phyloP scores from a whole-genome alignment of 148 eudicot species.

The Bassia scoparia region DNA sequence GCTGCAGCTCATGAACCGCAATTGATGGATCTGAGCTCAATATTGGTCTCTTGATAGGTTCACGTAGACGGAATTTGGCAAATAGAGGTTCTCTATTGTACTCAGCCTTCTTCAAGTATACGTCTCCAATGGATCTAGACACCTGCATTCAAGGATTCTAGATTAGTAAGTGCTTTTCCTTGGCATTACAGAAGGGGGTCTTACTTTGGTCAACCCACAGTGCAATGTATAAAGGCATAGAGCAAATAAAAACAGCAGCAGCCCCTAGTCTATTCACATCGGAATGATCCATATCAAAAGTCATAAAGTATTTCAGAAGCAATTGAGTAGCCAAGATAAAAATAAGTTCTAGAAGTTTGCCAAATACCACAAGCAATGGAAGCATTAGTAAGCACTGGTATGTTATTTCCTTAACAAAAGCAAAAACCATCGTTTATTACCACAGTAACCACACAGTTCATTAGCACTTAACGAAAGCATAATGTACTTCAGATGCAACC shows the following conservation, averaged over 20 bases:
- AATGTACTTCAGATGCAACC: not conserved
- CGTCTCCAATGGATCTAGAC: slow-evolving; percentile 80
- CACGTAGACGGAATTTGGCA: slow-evolving; percentile 67
- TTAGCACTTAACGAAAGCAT: not conserved
- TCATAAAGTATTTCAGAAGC: not conserved
- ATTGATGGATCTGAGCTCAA: slow-evolving; percentile 78
- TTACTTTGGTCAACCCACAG: not conserved
- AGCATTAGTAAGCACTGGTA: not conserved
- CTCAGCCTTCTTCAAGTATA: slow-evolving; percentile 66
- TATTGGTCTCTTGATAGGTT: slow-evolving; percentile 69
- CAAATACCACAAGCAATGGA: not conserved
- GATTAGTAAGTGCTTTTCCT: not conserved
- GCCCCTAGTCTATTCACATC: not conserved
- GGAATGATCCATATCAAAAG: not conserved
- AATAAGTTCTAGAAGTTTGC: not conserved
- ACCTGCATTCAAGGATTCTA: slow-evolving; percentile 35
- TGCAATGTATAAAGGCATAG: not conserved
- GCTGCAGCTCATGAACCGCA: slow-evolving; percentile 49
- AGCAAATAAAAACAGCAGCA: not conserved
- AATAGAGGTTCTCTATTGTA: slow-evolving; percentile 72
- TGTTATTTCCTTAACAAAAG: too few species aligned
- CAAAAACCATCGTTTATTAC: too few species aligned
- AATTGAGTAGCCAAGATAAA: not conserved
- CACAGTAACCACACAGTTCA: not conserved
- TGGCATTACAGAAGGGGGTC: not conserved